phyloP scores from a whole-genome alignment of 371 early-diverging fungal genomes.

The Rhizopus arrhizus region DNA sequence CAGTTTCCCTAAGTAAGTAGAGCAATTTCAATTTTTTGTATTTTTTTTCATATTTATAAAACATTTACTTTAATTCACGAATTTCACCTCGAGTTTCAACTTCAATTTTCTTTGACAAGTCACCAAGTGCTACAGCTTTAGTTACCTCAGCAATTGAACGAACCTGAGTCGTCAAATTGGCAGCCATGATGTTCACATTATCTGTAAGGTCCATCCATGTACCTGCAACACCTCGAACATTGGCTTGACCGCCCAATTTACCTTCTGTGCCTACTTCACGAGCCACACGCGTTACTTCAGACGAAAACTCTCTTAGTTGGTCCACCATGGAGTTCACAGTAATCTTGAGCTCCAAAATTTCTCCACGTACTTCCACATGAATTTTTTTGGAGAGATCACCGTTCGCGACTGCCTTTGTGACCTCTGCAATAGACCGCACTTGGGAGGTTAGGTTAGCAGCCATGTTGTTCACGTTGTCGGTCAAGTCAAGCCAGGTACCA shows the following conservation, averaged over 20 bases:
- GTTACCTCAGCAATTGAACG: conserved; percentile 35
- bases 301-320: conserved; percentile 36
- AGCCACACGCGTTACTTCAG: conserved; percentile 50
- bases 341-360: conserved; percentile 38
- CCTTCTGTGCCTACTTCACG: conserved; percentile 52
- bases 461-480: conserved; percentile 49
- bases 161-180: conserved; percentile 58
- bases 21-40: neutral
- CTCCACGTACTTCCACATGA: conserved; percentile 32
- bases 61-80: conserved; percentile 19
- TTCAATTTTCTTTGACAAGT: conserved; percentile 23
- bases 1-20: conserved; percentile 18
- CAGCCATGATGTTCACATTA: conserved; percentile 40
- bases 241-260: conserved; percentile 40
- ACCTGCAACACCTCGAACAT: conserved; percentile 50
- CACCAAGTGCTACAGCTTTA: conserved; percentile 24
- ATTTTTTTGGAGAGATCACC: conserved; percentile 50
- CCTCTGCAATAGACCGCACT: conserved; percentile 55
- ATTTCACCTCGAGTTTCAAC: conserved; percentile 27
- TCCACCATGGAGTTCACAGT: conserved; percentile 31
- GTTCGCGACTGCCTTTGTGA: conserved; percentile 52
- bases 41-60: neutral
- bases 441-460: conserved; percentile 46
- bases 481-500: conserved; percentile 52
- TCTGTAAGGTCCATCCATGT: conserved; percentile 54